Evolutionary conservation across 352 stramenopile genomes (phyloP), one percentile per base, ranked within the genome.

Genomic region (Globisporangium parvum): DNA sequence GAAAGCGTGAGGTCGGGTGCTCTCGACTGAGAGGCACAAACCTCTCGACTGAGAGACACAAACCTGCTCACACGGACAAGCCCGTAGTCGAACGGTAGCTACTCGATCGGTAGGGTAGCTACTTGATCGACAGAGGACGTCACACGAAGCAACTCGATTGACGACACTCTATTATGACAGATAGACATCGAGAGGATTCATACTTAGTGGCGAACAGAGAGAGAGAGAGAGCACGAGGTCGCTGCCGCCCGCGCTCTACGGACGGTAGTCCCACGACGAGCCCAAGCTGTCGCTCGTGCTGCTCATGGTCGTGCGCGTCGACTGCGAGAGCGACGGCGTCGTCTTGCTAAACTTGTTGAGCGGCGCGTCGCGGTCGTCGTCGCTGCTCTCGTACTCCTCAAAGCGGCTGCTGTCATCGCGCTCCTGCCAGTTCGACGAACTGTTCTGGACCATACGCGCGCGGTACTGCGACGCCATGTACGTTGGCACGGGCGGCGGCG

Each of bases 271-370:
- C 49, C 48, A 63, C 21, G 52, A 63, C 33, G 49, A 57, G 28
- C 49, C 49, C 21, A 63, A 18, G 35, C 51, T 52, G 35, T 57
- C 51, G 49, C 51, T 57, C 31, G 57, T 52, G 33, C 57, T 63
- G 40, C 57, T 63, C 44, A 63, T 51, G 41, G 57, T 63, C 57
- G 57, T 63, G 28, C 57, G 48, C 44, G 57, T 63, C 18, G 57
- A 57, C 8, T 52, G 44, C 33, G 57, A 57, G 6, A 46, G 40
- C 12, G 39, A 31, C 26, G 47, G 47, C 23, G 45, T 33, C 37
- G 41, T 31, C 18, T 50, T 33, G 17, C 15, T 20, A 33, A 42
- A 26, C 15, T 40, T 23, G 17, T 1, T 52, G 15, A 17, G 6
- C 37, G 54, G 35, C 21, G 46, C 37, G 24, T 55, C 47, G 26